Conservation (phyloP, 352 stramenopile species). For the Pythium inflatum region DNA sequence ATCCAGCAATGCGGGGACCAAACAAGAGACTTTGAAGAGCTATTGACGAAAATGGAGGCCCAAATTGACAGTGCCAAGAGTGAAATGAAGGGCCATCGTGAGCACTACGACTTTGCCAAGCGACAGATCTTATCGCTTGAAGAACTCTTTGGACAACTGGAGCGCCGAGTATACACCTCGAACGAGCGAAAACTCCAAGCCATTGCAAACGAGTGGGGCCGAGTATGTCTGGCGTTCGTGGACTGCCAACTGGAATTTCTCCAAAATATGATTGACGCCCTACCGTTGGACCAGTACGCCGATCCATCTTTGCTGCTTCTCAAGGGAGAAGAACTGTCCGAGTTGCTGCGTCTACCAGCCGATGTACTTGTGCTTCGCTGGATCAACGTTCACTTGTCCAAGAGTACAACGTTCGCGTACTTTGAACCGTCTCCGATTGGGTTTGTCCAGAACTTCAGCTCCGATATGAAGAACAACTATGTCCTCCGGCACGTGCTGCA, state of each 20-base stretch:
- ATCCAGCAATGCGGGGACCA: slow-evolving; percentile 57
- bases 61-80: slow-evolving; percentile 58
- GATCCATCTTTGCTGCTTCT: slow-evolving; percentile 46
- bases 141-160: slow-evolving; percentile 56
- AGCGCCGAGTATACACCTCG: slow-evolving; percentile 49
- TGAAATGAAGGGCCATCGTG: slow-evolving; percentile 51
- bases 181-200: slow-evolving; percentile 64
- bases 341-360: slow-evolving; percentile 51
- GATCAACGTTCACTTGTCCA: slow-evolving; percentile 70
- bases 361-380: slow-evolving; percentile 71
- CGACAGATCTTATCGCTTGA: slow-evolving; percentile 60
- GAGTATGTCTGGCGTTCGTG: slow-evolving; percentile 61
- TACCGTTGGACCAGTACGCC: slow-evolving; percentile 45
- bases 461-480: slow-evolving; percentile 66
- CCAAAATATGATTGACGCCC: slow-evolving; percentile 63
- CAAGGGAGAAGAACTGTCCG: slow-evolving; percentile 60
- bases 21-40: slow-evolving; percentile 55
- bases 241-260: slow-evolving; percentile 57
- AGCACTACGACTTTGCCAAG: slow-evolving; percentile 67
- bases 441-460: slow-evolving; percentile 74
- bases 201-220: slow-evolving; percentile 69
- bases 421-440: slow-evolving; percentile 19
- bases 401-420: slow-evolving; percentile 42
- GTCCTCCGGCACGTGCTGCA: slow-evolving; percentile 59
- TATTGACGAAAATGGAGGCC: slow-evolving; percentile 48